Percentiles rank a stretch among this genome's conserved stretches.
phyloP scores from a whole-genome alignment of 176 grass and related monocot species.

The Secale cereale region DNA sequence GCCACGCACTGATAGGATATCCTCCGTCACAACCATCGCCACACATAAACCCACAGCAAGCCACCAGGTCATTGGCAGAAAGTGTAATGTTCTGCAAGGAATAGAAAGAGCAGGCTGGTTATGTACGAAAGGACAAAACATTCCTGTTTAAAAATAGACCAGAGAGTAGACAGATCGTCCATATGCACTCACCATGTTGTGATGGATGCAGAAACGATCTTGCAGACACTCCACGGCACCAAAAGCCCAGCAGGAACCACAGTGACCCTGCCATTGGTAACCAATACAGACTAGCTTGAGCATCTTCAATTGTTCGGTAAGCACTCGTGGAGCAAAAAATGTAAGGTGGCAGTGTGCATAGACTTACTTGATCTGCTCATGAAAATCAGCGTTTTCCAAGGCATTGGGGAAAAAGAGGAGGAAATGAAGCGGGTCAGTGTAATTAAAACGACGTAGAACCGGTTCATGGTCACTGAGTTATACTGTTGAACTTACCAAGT shows the following conservation, averaged over 20 bases:
- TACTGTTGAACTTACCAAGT: slow-evolving; percentile 52
- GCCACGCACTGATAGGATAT: slow-evolving; percentile 81
- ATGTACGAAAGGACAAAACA: background rate
- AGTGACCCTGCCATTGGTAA: slow-evolving; percentile 67
- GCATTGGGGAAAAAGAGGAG: background rate
- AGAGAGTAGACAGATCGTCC: background rate
- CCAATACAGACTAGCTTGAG: slow-evolving; percentile 10
- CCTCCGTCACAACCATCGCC: slow-evolving; percentile 97
- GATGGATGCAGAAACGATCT: slow-evolving; percentile 94
- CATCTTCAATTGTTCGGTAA: background rate
- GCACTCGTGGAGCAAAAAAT: background rate
- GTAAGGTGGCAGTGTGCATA: background rate
- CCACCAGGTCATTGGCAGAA: slow-evolving; percentile 87
- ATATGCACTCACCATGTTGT: slow-evolving; percentile 41
- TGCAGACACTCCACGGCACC: slow-evolving; percentile 85
- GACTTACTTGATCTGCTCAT: slow-evolving; percentile 83
- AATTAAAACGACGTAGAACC: background rate
- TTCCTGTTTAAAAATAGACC: background rate
- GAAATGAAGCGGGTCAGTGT: background rate
- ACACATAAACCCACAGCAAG: slow-evolving; percentile 96
- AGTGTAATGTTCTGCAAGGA: slow-evolving; percentile 68
- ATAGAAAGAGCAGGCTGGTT: slow-evolving; percentile 2
- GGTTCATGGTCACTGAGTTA: background rate
- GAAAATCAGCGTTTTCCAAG: slow-evolving; percentile 9
- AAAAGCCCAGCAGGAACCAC: slow-evolving; percentile 95